Evolutionary conservation across 805 yeast species (phyloP), one percentile per base, ranked within the genome.

Genomic region (Metschnikowia koreensis): DNA sequence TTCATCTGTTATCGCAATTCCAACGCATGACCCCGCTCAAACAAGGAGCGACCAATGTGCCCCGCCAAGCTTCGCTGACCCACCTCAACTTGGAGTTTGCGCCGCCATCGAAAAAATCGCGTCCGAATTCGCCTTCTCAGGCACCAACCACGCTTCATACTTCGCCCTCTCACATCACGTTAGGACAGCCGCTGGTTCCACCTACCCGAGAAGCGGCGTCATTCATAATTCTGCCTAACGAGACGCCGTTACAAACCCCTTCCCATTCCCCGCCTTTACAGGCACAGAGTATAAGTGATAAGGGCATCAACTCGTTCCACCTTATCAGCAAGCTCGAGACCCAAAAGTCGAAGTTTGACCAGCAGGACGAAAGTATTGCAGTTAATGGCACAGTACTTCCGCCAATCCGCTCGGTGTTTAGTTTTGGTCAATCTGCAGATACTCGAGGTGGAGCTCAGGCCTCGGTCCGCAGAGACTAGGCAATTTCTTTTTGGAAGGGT

Each of bases 191-290:
- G 36, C n/a, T n/a, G n/a, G n/a, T n/a, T n/a, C 53, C 41, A 26
- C 53, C 41, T 26, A 34, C 38, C 39, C 53, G 53, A 22, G 55
- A 49, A 26, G 52, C 57, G 15, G 61, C 66, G 3, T 60, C 63
- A 9, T 68, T 69, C 47, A 60, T 68, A 9, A 54, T 60, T 28
- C 58, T 73, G 15, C 73, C 81, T 43, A 67, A 65, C 47, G 81
- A 76, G 12, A 79, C 82, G 7, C 82, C 82, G 10, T 57, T 77
- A 39, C 77, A 75, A 51, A 79, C 82, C 0, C 81, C 81, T 12
- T 59, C 71, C 29, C 81, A 79, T 50, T 72, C 79, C 44, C 82
- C 82, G n/a, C 76, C 67, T 43, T 57, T 78, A 41, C 65, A 60
- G 40, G 68, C 76, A 2, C 64, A 62, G 50, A 41, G 37, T 29